These are phyloP conservation scores for Penicillium paxilli DNA, from an alignment of 495 filamentous ascomycete species.

Conservation along the genomic window DNA sequence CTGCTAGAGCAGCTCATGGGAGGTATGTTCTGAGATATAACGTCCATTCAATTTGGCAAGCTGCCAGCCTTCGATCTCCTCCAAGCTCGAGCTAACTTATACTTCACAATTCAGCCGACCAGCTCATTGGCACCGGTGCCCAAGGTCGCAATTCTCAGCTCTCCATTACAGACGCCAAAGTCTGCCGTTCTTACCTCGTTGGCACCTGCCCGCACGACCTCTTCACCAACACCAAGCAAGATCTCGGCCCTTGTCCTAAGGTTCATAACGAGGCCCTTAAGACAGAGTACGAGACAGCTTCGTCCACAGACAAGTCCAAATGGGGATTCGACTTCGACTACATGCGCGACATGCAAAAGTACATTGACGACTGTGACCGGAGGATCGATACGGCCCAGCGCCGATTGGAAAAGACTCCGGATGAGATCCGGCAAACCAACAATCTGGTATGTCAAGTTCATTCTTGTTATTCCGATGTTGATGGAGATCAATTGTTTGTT, in stretches of 20 bases:
- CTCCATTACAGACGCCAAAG: constrained; percentile 87
- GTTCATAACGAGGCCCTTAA: constrained; percentile 88
- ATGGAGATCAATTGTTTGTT: neutral
- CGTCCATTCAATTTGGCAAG: neutral
- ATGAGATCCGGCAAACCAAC: constrained; percentile 98
- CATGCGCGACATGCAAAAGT: constrained; percentile 89
- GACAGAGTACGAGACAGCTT: constrained; percentile 74
- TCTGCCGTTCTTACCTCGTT: constrained; percentile 91
- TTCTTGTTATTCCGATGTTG: neutral
- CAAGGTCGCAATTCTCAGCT: constrained; percentile 74
- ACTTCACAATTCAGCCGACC: constrained; percentile 54
- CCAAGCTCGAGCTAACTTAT: constrained; percentile 33
- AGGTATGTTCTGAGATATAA: constrained; percentile 34
- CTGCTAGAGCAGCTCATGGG: constrained; percentile 83
- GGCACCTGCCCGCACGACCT: constrained; percentile 98
- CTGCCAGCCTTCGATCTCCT: constrained; percentile 3
- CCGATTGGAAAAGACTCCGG: constrained; percentile 92
- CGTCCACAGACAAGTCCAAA: constrained; percentile 65
- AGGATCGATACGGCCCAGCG: constrained; percentile 89
- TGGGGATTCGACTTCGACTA: constrained; percentile 96
- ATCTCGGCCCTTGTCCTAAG: constrained; percentile 88
- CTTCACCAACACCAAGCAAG: constrained; percentile 99
- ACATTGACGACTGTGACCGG: constrained; percentile 95
- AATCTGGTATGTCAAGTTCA: constrained; percentile 54
- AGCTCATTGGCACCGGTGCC: constrained; percentile 76